Evolutionary conservation across 1,284 basidiomycete genomes (phyloP), one percentile per base, ranked within the genome.

Genomic region (Anthracocystis panici-leucophaei): DNA sequence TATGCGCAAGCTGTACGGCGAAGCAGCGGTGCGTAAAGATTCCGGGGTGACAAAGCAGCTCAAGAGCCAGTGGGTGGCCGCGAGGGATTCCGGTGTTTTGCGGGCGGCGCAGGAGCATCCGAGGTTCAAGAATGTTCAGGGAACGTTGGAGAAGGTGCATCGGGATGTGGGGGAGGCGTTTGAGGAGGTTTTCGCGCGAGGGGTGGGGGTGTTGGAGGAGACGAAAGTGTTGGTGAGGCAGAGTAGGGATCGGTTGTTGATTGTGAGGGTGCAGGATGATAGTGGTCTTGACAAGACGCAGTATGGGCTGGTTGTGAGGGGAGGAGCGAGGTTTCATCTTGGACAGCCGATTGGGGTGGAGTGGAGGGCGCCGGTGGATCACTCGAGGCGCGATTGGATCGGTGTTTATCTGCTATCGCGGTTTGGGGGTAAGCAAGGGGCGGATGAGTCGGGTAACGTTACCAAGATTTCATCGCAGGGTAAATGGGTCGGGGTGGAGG

Each of bases 21-120:
- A 95, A 80, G 79, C 80, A 11, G 91, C 92, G 6, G 88, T 99
- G 20, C 91, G 95, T 70, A 93, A 94, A 84, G 96, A 98, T 67
- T 95, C 95, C 8, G 97, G 96, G 38, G 92, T 98, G 75, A 94
- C 95, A 68, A 97, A 97, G 88, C 95, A 97, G 29, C 91, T 99
- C 85, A 95, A 95, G 87, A 92, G 89, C 60, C 70, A 70, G 57
- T 62, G 65, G 62, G 93, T 95, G 9, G 94, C 95, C 1, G 91
- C 89, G 78, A 91, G 91, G 86, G 93, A 94, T 72, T 91, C 68
- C 0, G 65, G 72, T n/a, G 57, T 83, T 18, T 76, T 83, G 60
- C 31, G 55, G 7, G 56, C 59, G 18, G 77, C 81, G 2, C 66
- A 81, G 55, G 61, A 64, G 21, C 73, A 77, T 44, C 69, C 77